Evolutionary conservation across 2,329 filamentous ascomycete species (phyloP), one percentile per base, ranked within the genome.

Genomic region (Fusarium sp.): DNA sequence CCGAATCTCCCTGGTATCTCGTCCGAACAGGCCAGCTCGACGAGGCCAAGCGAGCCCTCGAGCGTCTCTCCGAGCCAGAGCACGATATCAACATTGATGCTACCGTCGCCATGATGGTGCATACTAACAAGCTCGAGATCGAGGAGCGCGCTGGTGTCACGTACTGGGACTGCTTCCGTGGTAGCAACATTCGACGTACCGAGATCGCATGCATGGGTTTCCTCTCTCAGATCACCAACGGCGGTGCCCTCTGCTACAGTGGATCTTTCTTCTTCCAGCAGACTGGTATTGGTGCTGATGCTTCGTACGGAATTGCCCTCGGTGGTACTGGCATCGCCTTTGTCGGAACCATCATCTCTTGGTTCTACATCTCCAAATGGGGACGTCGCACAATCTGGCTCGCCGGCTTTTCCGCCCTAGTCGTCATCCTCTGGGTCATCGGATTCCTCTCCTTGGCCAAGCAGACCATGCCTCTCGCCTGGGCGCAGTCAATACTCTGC

Each of bases 261-360:
- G 82, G 82, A 12, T 83, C 83, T 16, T 87, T 85, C 80, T 87
- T 87, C 78, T 86, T 85, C 79, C 80, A 84, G 51, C 84, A 85
- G 71, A 81, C 84, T 1, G 85, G 86, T 56, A 81, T 86, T 57
- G 66, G 78, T 35, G 67, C 80, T 33, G 71, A 77, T 6, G 77
- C 81, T 4, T 80, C 84, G 0, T 86, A 85, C 70, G 81, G 79
- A 44, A 82, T 87, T 67, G 79, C 80, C 22, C 78, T 87, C 7
- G 83, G 81, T 5, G 84, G 84, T 35, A 85, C 83, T 12, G 81
- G 80, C 5, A 81, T 86, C 49, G 84, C 84, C 14, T 85, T 87
- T 42, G 31, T 83, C 36, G 83, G 86, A 3, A 83, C 83, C 51
- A 75, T 84, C 29, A 69, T 85, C 56, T 86, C 84, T 2, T 86